Base-by-base conservation (phyloP, 148 eudicot genomes). In the Dysphania ambrosioides region DNA sequence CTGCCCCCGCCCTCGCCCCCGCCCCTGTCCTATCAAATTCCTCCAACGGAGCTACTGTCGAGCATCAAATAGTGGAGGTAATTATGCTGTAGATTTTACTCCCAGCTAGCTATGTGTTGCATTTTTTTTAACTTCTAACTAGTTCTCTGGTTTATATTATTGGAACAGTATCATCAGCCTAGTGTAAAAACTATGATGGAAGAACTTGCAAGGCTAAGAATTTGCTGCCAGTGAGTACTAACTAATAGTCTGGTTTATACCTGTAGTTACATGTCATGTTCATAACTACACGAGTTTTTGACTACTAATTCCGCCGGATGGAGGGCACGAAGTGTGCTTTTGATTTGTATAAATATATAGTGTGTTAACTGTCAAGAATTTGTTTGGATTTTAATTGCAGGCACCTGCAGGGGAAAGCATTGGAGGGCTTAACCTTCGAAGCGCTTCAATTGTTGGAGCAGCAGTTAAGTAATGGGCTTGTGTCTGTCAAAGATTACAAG, bases 321-420 rank as follows among this genome's bases (percentile, higher is more conserved):
- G 18, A 47, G 40, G 7, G n/a, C n/a, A n/a, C n/a, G n/a, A 2
- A 47, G 53, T 47, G 53, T 47, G 16, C 53, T 36, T 36, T n/a
- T 36, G 2, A 36, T 36, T 36, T 36, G 40, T 8, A 36, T 36
- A 36, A 36, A 15, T 41, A 11, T 51, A 1, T n/a, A n/a, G n/a
- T n/a, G 30, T 59, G 15, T 31, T 56, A 10, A 34, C 21, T n/a
- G n/a, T n/a, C n/a, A n/a, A n/a, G n/a, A n/a, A n/a, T n/a, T n/a
- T n/a, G n/a, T n/a, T n/a, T n/a, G n/a, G n/a, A n/a, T n/a, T n/a
- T n/a, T n/a, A 11, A 12, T 19, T 47, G 72, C 77, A 91, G 98
- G 89, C 88, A 74, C n/a, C 71, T 93, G 69, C 76, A 86, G 81
- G 98, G 95, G 8, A 86, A 85, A 75, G 93, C 86, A 55, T 83